Evolutionary conservation across 1,139 yeast species (phyloP).

Genomic region (Arxiozyma slooffiae): DNA sequence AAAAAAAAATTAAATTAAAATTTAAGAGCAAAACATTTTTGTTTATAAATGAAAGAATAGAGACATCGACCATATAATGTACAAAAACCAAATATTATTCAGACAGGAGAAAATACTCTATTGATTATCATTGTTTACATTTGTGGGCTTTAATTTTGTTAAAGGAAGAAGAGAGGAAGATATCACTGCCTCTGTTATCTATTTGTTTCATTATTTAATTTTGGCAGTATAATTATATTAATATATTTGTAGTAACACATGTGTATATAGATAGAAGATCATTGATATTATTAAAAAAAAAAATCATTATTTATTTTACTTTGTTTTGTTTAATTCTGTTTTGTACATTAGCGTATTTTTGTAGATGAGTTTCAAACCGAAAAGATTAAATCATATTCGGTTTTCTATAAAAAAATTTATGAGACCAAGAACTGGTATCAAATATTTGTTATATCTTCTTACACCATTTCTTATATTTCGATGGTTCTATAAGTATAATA

Average conservation of each 20-base stretch:
- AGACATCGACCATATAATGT: not conserved
- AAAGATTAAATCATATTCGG: not conserved
- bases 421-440: not conserved
- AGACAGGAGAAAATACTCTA: too few relatives aligned
- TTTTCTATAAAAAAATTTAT: not conserved
- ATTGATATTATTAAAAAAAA: too few relatives aligned
- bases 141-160: not conserved
- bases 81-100: not conserved
- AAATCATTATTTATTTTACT: not conserved
- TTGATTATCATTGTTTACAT: too few relatives aligned
- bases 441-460: not conserved
- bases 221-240: not conserved
- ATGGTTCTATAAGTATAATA: not conserved
- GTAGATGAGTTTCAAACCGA: not conserved
- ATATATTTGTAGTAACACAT: not conserved
- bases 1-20: too few relatives aligned
- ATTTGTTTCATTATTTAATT: not conserved
- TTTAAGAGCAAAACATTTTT: too few relatives aligned
- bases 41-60: too few relatives aligned
- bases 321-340: not conserved
- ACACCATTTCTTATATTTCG: not conserved
- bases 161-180: not conserved
- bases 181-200: not conserved
- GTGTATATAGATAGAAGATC: not conserved
- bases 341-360: too few relatives aligned